Percentiles rank a stretch among this genome's conserved stretches.
These are phyloP conservation scores for Yarrowia porcina DNA, from an alignment of 805 yeast species.

Conservation along the genomic window DNA sequence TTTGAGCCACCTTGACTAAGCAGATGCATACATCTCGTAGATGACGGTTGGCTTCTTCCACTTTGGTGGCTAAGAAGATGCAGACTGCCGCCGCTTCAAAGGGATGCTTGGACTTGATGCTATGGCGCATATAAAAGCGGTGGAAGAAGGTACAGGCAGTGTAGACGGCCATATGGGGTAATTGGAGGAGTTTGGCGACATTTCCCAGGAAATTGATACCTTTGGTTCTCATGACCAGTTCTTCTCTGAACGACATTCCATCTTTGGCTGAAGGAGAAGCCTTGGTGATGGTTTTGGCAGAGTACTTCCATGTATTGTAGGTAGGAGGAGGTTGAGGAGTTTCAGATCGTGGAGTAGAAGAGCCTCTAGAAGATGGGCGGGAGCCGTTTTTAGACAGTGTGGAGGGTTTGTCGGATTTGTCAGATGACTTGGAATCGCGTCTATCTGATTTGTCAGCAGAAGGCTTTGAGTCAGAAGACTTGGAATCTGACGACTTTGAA, in stretches of 20 bases:
- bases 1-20: slow-evolving; percentile 49
- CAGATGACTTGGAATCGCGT: neutral
- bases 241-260: slow-evolving; percentile 41
- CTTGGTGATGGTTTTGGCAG: slow-evolving; percentile 13
- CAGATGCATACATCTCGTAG: slow-evolving; percentile 49
- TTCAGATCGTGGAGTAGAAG: neutral
- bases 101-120: slow-evolving; percentile 45
- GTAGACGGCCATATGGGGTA: slow-evolving; percentile 49
- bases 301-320: slow-evolving; percentile 23
- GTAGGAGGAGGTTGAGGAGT: neutral
- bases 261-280: slow-evolving; percentile 42
- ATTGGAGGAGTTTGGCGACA: slow-evolving; percentile 45
- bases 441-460: neutral
- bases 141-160: slow-evolving; percentile 51
- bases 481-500: too few species aligned
- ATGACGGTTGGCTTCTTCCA: slow-evolving; percentile 51
- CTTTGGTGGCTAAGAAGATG: slow-evolving; percentile 52
- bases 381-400: neutral
- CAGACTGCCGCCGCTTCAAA: slow-evolving; percentile 52
- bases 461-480: too few species aligned
- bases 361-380: too few species aligned
- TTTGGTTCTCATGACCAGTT: slow-evolving; percentile 45
- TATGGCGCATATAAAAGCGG: slow-evolving; percentile 50
- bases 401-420: neutral
- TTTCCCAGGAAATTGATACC: slow-evolving; percentile 48